phyloP scores from a whole-genome alignment of 2,329 filamentous ascomycete genomes.

The Colletotrichum paranaense region DNA sequence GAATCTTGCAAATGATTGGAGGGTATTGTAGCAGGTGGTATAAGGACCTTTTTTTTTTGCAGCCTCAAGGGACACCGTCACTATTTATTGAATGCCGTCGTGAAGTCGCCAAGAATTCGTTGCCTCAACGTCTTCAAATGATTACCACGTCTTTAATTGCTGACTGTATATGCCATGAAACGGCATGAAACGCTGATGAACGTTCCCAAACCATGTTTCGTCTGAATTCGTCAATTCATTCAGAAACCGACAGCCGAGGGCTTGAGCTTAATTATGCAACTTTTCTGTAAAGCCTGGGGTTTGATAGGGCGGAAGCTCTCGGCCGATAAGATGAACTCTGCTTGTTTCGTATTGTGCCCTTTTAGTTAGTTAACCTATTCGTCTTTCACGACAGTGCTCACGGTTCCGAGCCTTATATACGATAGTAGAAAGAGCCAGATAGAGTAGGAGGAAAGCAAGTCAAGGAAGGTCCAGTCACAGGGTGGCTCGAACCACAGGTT shows the following conservation, averaged over 20 bases:
- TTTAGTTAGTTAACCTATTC: background rate
- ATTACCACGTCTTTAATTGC: background rate
- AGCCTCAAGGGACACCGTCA: background rate
- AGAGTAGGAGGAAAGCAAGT: no score
- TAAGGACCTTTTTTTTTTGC: background rate
- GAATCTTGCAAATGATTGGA: background rate
- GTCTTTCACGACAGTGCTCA: background rate
- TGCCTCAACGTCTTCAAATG: background rate
- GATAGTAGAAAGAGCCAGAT: no score
- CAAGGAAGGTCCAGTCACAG: no score
- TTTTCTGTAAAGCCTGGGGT: background rate
- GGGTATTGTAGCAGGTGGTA: background rate
- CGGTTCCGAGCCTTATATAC: no score
- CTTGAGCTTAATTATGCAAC: background rate
- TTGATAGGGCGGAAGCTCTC: background rate
- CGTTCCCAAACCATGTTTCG: slow-evolving; percentile 12
- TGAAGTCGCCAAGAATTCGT: background rate
- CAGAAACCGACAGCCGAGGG: background rate
- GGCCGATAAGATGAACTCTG: background rate
- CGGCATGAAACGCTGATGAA: slow-evolving; percentile 18
- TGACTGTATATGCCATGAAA: slow-evolving; percentile 10
- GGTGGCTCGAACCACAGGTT: no score
- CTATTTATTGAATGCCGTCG: background rate
- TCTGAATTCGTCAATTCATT: slow-evolving; percentile 1
- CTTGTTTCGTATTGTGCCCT: background rate